Evolutionary conservation across 176 grass and related monocot species (phyloP).

Genomic region (Eleusine coracana): DNA sequence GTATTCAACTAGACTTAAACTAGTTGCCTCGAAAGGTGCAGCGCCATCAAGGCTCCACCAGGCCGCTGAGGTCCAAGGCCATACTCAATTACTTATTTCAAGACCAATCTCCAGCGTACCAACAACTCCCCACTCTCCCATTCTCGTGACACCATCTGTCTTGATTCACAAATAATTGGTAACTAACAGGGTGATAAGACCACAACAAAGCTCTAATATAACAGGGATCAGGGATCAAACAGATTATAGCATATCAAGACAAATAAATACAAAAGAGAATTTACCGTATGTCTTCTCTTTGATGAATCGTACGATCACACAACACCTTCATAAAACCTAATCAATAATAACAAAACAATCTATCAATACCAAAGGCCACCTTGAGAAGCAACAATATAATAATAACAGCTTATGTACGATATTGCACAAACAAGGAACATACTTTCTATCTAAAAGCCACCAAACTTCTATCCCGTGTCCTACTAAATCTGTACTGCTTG

Average conservation of each 20-base stretch:
- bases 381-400: conserved; percentile 28
- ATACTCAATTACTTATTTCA: too few species aligned
- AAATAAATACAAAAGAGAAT: conserved; percentile 21
- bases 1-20: too few species aligned
- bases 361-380: neutral
- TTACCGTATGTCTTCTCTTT: conserved; percentile 79
- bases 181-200: too few species aligned
- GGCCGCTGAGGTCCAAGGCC: too few species aligned
- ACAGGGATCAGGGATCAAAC: too few species aligned
- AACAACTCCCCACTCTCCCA: too few species aligned
- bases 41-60: too few species aligned
- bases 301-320: conserved; percentile 72
- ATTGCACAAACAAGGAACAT: conserved; percentile 40
- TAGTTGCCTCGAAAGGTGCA: too few species aligned
- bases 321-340: conserved; percentile 85
- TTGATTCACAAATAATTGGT: too few species aligned
- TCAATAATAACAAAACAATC: neutral
- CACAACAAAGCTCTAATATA: too few species aligned
- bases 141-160: too few species aligned
- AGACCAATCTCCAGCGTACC: too few species aligned
- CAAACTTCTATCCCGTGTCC: conserved; percentile 87
- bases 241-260: conserved; percentile 1
- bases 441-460: conserved; percentile 94
- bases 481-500: conserved; percentile 46
- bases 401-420: conserved; percentile 26